Conservation (phyloP, 495 filamentous ascomycete species). For the Lasiosphaeris hirsuta region DNA sequence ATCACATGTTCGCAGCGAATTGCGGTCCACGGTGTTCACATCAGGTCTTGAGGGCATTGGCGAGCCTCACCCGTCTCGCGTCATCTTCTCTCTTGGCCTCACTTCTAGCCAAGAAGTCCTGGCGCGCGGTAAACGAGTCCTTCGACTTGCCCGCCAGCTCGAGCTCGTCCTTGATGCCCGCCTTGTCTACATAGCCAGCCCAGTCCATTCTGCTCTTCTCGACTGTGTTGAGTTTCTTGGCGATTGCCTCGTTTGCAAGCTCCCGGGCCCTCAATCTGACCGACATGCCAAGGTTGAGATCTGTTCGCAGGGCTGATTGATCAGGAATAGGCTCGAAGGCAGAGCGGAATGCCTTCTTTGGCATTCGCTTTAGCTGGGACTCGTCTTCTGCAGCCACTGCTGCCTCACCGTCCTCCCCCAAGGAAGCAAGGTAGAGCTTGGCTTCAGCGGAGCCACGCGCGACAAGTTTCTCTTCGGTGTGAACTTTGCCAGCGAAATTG, state of each 20-base stretch:
- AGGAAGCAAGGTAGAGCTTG: slow-evolving; percentile 64
- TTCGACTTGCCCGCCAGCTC: slow-evolving; percentile 79
- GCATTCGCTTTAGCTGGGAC: slow-evolving; percentile 51
- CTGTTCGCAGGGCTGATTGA: slow-evolving; percentile 39
- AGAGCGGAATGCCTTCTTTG: slow-evolving; percentile 67
- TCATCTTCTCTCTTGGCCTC: slow-evolving; percentile 77
- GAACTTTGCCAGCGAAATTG: slow-evolving; percentile 84
- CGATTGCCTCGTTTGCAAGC: slow-evolving; percentile 43
- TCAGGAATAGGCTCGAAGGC: slow-evolving; percentile 72
- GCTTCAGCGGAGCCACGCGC: slow-evolving; percentile 77
- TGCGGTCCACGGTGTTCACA: slow-evolving; percentile 10
- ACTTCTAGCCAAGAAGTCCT: slow-evolving; percentile 85
- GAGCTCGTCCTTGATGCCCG: slow-evolving; percentile 89
- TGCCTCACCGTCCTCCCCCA: slow-evolving; percentile 35
- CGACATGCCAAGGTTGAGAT: slow-evolving; percentile 49
- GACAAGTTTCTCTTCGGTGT: slow-evolving; percentile 79
- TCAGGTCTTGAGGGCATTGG: slow-evolving; percentile 33
- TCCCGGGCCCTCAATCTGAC: slow-evolving; percentile 39
- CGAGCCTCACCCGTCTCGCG: slow-evolving; percentile 58
- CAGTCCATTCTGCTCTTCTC: slow-evolving; percentile 95
- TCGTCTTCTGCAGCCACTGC: slow-evolving; percentile 27
- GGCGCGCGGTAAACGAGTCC: slow-evolving; percentile 73
- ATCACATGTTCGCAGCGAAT: background rate
- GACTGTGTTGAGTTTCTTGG: slow-evolving; percentile 89
- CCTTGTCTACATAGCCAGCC: slow-evolving; percentile 88